A percentile compares a stretch with the other conserved stretches of the same genome.
Evolutionary conservation across 2,329 filamentous ascomycete genomes (phyloP).

Genomic region (Teratosphaeria destructans): DNA sequence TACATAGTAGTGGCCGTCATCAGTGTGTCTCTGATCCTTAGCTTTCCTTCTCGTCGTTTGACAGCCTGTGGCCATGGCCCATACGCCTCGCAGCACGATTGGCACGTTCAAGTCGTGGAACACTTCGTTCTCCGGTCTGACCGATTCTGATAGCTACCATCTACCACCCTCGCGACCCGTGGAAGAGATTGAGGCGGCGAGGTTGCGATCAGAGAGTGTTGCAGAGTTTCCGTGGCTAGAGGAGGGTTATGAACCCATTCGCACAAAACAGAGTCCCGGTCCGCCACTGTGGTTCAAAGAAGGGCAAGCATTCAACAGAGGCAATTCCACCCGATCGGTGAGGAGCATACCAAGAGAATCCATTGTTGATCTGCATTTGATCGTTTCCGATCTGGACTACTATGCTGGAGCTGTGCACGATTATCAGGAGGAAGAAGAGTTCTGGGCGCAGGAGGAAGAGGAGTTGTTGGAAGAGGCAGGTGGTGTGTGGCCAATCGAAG

Average conservation of each 20-base stretch:
- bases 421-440: slow-evolving; percentile 23
- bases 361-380: slow-evolving; percentile 25
- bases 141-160: slow-evolving; percentile 15
- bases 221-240: slow-evolving; percentile 26
- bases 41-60: background rate
- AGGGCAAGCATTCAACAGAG: slow-evolving; percentile 17
- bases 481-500: slow-evolving; percentile 13
- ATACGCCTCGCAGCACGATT: slow-evolving; percentile 21
- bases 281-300: slow-evolving; percentile 24
- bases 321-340: slow-evolving; percentile 14
- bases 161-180: slow-evolving; percentile 12
- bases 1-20: background rate
- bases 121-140: slow-evolving; percentile 17
- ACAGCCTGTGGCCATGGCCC: slow-evolving; percentile 13
- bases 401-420: slow-evolving; percentile 28
- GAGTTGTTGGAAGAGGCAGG: slow-evolving; percentile 20
- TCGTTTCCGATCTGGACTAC: slow-evolving; percentile 27
- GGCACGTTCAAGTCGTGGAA: slow-evolving; percentile 25
- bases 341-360: slow-evolving; percentile 20
- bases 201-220: slow-evolving; percentile 16
- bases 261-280: slow-evolving; percentile 7
- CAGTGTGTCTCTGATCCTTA: background rate
- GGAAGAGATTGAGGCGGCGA: slow-evolving; percentile 21
- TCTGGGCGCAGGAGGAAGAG: slow-evolving; percentile 19
- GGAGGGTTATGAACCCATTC: slow-evolving; percentile 22